phyloP scores from a whole-genome alignment of 129 eudicot species.

The Artemisia annua region DNA sequence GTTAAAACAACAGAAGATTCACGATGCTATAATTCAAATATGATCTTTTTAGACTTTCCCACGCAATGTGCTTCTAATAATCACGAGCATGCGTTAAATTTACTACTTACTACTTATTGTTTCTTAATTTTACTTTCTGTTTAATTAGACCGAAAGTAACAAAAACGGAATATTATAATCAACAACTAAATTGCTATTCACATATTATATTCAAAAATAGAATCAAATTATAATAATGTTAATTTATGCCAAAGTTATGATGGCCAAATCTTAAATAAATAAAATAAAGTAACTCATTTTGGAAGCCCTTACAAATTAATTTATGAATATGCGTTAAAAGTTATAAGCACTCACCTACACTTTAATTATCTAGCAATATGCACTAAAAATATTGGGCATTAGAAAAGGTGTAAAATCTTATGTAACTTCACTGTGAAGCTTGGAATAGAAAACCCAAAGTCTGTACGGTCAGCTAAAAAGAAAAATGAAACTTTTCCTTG shows the following conservation, averaged over 20 bases:
- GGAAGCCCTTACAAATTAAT: background rate
- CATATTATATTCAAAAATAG: slow-evolving; percentile 10
- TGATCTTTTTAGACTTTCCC: slow-evolving; percentile 16
- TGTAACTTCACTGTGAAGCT: slow-evolving; percentile 38
- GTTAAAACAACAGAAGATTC: slow-evolving; percentile 8
- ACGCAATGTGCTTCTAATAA: slow-evolving; percentile 20
- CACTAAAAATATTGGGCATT: background rate
- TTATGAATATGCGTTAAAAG: slow-evolving; percentile 8
- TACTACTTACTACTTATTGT: slow-evolving; percentile 25
- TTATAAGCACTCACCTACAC: slow-evolving; percentile 25
- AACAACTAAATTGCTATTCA: background rate
- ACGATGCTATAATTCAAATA: slow-evolving; percentile 20
- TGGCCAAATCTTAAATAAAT: slow-evolving; percentile 22
- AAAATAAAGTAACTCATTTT: slow-evolving; percentile 25
- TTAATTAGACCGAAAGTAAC: slow-evolving; percentile 33
- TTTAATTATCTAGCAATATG: slow-evolving; percentile 12
- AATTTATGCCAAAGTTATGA: slow-evolving; percentile 27
- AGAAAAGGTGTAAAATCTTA: slow-evolving; percentile 22
- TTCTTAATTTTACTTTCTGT: slow-evolving; percentile 16
- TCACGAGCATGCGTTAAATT: slow-evolving; percentile 34
- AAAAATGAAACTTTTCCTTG: too few relatives aligned
- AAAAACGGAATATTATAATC: slow-evolving; percentile 19
- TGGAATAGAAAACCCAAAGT: slow-evolving; percentile 26
- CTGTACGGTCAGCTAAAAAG: background rate
- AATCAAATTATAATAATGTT: slow-evolving; percentile 11